Conservation (phyloP, 2,329 filamentous ascomycete species). For the Hysterium pulicare region DNA sequence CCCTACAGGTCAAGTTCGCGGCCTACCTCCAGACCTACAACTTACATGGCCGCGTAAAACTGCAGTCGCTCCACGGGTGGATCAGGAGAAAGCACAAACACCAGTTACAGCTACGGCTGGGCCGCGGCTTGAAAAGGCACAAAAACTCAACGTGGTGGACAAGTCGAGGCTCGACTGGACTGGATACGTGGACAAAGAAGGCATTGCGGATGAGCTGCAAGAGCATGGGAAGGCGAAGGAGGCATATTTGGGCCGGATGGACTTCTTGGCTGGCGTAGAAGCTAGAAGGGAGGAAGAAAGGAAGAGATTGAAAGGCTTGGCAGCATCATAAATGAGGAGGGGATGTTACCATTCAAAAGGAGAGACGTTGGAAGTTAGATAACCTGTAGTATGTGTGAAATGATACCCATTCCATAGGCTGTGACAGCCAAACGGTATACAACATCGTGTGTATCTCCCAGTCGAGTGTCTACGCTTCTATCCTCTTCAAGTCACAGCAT, state of each 20-base stretch:
- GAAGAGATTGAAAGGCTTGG: constrained; percentile 42
- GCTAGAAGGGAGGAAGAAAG: constrained; percentile 55
- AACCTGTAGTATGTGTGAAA: too few relatives aligned
- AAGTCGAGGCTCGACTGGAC: constrained; percentile 66
- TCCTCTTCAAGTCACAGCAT: too few relatives aligned
- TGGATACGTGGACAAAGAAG: constrained; percentile 59
- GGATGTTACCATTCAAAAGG: too few relatives aligned
- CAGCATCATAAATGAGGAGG: neutral
- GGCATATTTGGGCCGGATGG: constrained; percentile 59
- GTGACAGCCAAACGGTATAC: too few relatives aligned
- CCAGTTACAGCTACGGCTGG: neutral
- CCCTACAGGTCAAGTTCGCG: constrained; percentile 45
- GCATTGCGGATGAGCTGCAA: constrained; percentile 60
- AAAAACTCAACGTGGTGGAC: constrained; percentile 64
- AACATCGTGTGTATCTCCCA: too few relatives aligned
- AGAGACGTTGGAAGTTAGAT: too few relatives aligned
- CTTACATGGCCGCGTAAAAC: constrained; percentile 37
- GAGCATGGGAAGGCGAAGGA: constrained; percentile 60
- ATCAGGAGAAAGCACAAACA: constrained; percentile 16
- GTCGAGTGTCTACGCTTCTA: too few relatives aligned
- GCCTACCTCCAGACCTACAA: constrained; percentile 43
- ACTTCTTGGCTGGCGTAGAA: constrained; percentile 59
- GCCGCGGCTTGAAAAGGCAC: constrained; percentile 39
- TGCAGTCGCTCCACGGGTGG: neutral
- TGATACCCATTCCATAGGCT: too few relatives aligned